Conservation (phyloP, 2,329 filamentous ascomycete genomes). For the Monosporascus sp. region DNA sequence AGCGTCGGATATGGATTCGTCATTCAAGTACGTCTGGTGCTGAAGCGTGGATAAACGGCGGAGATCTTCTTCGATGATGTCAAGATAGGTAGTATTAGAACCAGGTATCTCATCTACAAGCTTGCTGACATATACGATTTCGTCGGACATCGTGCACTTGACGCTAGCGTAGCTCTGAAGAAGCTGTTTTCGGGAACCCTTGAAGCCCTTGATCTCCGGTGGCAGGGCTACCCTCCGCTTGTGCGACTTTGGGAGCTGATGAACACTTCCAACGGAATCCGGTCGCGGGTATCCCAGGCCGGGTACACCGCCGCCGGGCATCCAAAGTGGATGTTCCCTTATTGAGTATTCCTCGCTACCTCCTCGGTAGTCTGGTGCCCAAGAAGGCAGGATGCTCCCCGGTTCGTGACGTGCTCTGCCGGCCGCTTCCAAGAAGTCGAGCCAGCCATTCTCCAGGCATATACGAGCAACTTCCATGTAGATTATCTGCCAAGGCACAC, state of each 20-base stretch:
- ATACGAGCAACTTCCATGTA: slow-evolving; percentile 13
- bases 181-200: slow-evolving; percentile 9
- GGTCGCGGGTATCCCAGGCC: slow-evolving; percentile 7
- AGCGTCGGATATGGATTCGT: slow-evolving; percentile 3
- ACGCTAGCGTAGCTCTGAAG: slow-evolving; percentile 16
- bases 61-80: slow-evolving; percentile 3
- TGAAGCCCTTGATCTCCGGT: slow-evolving; percentile 9
- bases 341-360: slow-evolving; percentile 1
- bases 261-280: neutral
- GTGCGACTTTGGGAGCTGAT: neutral
- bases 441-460: slow-evolving; percentile 9
- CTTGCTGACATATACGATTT: slow-evolving; percentile 15
- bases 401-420: slow-evolving; percentile 10
- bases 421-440: slow-evolving; percentile 12
- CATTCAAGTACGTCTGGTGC: slow-evolving; percentile 4
- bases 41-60: slow-evolving; percentile 2
- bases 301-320: slow-evolving; percentile 3
- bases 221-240: slow-evolving; percentile 5
- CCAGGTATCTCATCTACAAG: slow-evolving; percentile 1
- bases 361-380: slow-evolving; percentile 12
- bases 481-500: slow-evolving; percentile 15
- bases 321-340: slow-evolving; percentile 3
- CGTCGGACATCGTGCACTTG: slow-evolving; percentile 17
- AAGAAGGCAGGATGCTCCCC: slow-evolving; percentile 13
- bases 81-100: slow-evolving; percentile 1